These are phyloP conservation scores for Mortierella sp. DNA, from an alignment of 371 early-diverging fungal species.

Conservation along the genomic window DNA sequence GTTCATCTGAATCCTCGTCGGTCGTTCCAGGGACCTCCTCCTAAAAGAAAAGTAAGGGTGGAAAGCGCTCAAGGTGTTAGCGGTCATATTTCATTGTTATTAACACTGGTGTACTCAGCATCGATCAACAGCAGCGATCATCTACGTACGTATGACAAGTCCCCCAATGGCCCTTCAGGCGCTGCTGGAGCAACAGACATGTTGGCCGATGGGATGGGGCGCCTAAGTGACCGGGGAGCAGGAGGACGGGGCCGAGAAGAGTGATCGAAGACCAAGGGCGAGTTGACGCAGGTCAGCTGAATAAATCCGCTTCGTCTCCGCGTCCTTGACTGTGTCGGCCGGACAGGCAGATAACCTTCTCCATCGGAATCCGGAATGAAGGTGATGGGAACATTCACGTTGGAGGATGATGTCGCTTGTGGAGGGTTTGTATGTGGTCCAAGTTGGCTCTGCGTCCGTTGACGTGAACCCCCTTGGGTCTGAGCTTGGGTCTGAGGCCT, in stretches of 20 bases:
- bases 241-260: not conserved
- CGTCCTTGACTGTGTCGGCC: not conserved
- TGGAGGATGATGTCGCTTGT: not conserved
- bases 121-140: not conserved
- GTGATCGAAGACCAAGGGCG: not conserved
- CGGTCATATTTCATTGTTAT: not conserved
- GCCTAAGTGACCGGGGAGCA: not conserved
- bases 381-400: not conserved
- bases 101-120: not conserved
- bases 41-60: not conserved
- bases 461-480: not conserved
- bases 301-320: not conserved
- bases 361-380: not conserved
- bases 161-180: not conserved
- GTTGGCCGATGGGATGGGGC: not conserved
- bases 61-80: not conserved
- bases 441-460: not conserved
- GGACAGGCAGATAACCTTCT: not conserved
- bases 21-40: not conserved
- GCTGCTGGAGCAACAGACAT: not conserved
- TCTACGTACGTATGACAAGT: not conserved
- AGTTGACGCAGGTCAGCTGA: not conserved
- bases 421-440: not conserved
- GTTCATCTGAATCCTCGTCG: not conserved
- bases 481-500: too few species aligned